phyloP scores from a whole-genome alignment of 2,329 filamentous ascomycete species.

The Fusarium guadeloupense region DNA sequence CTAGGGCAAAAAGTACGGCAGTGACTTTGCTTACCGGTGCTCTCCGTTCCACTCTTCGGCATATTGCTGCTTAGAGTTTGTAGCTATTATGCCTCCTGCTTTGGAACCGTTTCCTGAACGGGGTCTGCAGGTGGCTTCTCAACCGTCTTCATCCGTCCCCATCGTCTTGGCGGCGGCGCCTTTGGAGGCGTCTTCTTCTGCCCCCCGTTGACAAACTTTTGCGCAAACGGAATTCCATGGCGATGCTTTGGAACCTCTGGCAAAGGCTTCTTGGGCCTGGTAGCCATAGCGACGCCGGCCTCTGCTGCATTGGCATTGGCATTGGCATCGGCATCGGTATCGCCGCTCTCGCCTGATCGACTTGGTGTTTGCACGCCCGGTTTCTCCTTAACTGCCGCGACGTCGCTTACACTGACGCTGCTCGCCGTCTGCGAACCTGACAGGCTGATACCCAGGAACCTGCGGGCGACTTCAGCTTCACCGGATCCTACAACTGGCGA shows the following conservation, averaged over 20 bases:
- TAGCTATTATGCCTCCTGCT: conserved; percentile 19
- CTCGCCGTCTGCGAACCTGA: conserved; percentile 73
- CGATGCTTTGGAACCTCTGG: conserved; percentile 66
- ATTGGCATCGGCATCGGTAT: conserved; percentile 34
- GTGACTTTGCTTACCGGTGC: conserved; percentile 6
- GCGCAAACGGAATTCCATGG: conserved; percentile 59
- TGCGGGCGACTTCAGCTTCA: conserved; percentile 62
- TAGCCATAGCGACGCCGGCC: conserved; percentile 34
- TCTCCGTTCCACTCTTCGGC: conserved; percentile 9
- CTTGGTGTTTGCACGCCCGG: conserved; percentile 85
- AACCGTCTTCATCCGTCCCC: conserved; percentile 53
- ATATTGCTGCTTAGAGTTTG: conserved; percentile 12
- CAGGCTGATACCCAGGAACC: conserved; percentile 76
- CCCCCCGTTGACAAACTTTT: conserved; percentile 43
- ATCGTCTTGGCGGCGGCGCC: conserved; percentile 57
- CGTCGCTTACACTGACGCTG: conserved; percentile 77
- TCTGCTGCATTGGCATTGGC: conserved; percentile 35
- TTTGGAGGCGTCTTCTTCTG: conserved; percentile 56
- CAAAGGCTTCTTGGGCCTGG: conserved; percentile 57
- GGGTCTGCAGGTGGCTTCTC: conserved; percentile 46
- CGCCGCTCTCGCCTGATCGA: conserved; percentile 52
- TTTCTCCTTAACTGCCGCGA: conserved; percentile 82
- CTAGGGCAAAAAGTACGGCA: conserved; percentile 8
- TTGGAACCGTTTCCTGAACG: conserved; percentile 34
- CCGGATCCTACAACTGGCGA: conserved; percentile 44